Evolutionary conservation across 2,329 filamentous ascomycete species (phyloP), one percentile per base, ranked within the genome.

Genomic region (Calonectria multiphialidica): DNA sequence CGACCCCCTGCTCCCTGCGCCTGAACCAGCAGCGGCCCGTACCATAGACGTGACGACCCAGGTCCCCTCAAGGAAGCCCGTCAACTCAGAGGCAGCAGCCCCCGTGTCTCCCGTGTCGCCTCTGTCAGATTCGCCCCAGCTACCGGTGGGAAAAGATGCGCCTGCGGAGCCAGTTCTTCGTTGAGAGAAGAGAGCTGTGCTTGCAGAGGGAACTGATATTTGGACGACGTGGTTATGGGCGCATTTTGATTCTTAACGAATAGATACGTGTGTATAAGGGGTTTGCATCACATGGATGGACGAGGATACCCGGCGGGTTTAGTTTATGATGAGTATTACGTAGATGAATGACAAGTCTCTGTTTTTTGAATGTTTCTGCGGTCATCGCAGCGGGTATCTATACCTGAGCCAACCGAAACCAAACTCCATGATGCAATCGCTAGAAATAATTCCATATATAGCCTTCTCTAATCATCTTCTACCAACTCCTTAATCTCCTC

Each of bases 401-500:
- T 70, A 37, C 40, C 53, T 59, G 33, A 59, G 37, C 64, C 64
- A 57, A 71, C 64, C 40, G 21, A 67, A 71, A 68, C 69, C 61
- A 67, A 71, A 71, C 64, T 64, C 64, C 64, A 49, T 63, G 69
- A 71, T 63, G 37, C 44, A 71, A 33, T 63, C 57, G 23, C 57
- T 30, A 30, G 15, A 64, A 64, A 62, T 33, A 50, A 44, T 45
- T 42, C 47, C 35, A 59, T 62, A 28, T 35, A 28, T 35, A 2
- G 15, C 28, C 33, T 63, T 49, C 61, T 50, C 45, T 68, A 90
- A 78, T 92, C 90, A 76, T 92, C 91, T 81, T 92, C 90, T 4
- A 92, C 90, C 77, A 92, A 80, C 81, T 93, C 91, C 81, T 92
- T 92, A 69, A 92, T 92, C 81, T 92, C 90, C 76, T 88, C 90